Base-by-base conservation (phyloP, 495 filamentous ascomycete species). In the Penicillium coprophilum region DNA sequence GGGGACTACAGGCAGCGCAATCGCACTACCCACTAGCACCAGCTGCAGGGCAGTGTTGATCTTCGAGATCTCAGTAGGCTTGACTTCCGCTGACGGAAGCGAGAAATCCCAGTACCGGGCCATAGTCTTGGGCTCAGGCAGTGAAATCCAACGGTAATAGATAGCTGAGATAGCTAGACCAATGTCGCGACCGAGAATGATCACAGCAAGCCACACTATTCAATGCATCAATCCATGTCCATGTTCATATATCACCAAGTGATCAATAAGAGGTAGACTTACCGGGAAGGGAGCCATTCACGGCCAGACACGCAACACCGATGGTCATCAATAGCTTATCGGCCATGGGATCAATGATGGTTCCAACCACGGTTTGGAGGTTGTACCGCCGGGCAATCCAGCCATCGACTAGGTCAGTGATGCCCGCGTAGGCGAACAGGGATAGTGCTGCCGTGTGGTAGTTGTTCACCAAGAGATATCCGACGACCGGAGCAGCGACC, bases 31-130 rank as follows among this genome's bases (percentile, higher is more conserved):
- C 62, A 96, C 87, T 49, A 96, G 74, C 13, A 84, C 84, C 34
- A 96, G 68, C 70, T 96, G 91, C 64, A 95, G 64, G 2, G 86
- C 86, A 0, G 91, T 96, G 60, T 96, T 96, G 56, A 87, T 82
- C 79, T 98, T 98, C 60, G 89, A 94, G 60, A 98, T 90, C 15
- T 78, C 83, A 0, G 94, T 98, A 0, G 94, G 94, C 59, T 87
- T 87, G 5, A 98, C 94, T 70, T 97, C 94, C 1, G 94, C 94
- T 44, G 85, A 89, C 0, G 94, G 94, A 17, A 98, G 82, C 11
- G 86, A 89, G 63, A 97, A 97, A 68, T 98, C 95, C 95, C 95
- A 98, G 69, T 97, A 98, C n/a, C 94, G 78, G 13, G 79, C 72
- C 71, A 96, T 87, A 0, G 94, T 97, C 71, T 96, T 96, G 6